A percentile compares a stretch with the other conserved stretches of the same genome.
Evolutionary conservation across 129 eudicot species (phyloP).

Genomic region (carrot (Daucus carota)): DNA sequence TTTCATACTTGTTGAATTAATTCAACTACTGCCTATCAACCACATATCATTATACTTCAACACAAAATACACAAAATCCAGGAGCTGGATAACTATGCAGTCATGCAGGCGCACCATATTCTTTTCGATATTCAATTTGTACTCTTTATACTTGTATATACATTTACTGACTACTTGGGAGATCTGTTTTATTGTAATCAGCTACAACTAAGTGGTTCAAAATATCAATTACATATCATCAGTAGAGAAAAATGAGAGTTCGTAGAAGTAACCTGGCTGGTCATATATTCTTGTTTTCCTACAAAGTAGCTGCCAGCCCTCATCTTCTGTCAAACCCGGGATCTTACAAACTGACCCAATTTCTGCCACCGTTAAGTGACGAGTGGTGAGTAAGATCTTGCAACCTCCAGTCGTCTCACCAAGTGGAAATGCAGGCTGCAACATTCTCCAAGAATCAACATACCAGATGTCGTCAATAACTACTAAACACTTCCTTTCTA

Average conservation of each 20-base stretch:
- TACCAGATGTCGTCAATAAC: constrained; percentile 5
- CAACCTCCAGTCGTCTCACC: background rate
- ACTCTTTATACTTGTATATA: too few relatives aligned
- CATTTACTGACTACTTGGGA: too few relatives aligned
- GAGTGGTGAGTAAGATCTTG: background rate
- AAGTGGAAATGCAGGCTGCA: constrained; percentile 16
- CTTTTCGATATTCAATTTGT: too few relatives aligned
- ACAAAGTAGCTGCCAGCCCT: background rate
- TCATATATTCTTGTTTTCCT: constrained; percentile 2
- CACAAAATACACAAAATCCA: too few relatives aligned
- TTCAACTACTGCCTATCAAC: background rate
- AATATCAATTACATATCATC: too few relatives aligned
- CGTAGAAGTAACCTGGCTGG: constrained; percentile 4
- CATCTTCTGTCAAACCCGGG: background rate
- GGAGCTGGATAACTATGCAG: too few relatives aligned
- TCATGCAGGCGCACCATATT: too few relatives aligned
- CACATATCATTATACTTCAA: background rate
- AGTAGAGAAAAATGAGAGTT: too few relatives aligned
- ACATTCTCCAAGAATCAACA: background rate
- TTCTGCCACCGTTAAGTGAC: background rate
- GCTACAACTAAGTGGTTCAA: too few relatives aligned
- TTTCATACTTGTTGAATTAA: too few relatives aligned
- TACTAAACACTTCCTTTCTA: background rate
- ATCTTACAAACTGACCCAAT: background rate
- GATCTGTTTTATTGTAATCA: too few relatives aligned